Conservation (phyloP, 139 green algal genomes). For the Pseudopediastrum boryanum region DNA sequence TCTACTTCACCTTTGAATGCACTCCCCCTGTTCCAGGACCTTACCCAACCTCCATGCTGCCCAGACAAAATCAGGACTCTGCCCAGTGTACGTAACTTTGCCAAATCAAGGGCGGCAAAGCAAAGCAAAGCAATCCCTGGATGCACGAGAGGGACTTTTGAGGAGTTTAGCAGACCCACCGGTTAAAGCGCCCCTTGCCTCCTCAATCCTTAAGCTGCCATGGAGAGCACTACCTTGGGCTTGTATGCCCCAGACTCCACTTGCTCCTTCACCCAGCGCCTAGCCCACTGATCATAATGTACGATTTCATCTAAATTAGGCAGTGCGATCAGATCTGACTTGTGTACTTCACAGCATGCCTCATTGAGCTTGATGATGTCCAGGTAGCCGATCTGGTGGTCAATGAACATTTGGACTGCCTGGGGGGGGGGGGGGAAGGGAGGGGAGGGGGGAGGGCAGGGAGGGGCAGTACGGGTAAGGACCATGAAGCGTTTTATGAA, state of each 20-base stretch:
- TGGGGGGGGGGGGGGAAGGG: constrained; percentile 26
- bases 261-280: constrained; percentile 67
- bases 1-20: too few species aligned
- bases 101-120: too few species aligned
- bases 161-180: too few species aligned
- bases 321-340: constrained; percentile 68
- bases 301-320: constrained; percentile 95
- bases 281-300: constrained; percentile 94
- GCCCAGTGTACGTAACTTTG: too few species aligned
- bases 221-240: constrained; percentile 13
- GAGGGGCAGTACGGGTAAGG: neutral
- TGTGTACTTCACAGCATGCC: constrained; percentile 90
- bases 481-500: too few species aligned
- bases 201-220: too few species aligned
- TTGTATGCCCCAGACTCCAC: constrained; percentile 45
- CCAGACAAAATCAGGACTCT: too few species aligned
- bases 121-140: too few species aligned
- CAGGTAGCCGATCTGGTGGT: constrained; percentile 92
- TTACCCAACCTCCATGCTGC: too few species aligned
- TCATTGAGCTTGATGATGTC: constrained; percentile 95
- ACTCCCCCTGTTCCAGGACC: too few species aligned
- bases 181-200: too few species aligned
- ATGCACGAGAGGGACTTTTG: too few species aligned
- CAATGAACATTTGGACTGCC: constrained; percentile 97
- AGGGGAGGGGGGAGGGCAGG: neutral